Evolutionary conservation across 2,329 filamentous ascomycete species (phyloP).

Genomic region (Graphiopsis chlorocephala): DNA sequence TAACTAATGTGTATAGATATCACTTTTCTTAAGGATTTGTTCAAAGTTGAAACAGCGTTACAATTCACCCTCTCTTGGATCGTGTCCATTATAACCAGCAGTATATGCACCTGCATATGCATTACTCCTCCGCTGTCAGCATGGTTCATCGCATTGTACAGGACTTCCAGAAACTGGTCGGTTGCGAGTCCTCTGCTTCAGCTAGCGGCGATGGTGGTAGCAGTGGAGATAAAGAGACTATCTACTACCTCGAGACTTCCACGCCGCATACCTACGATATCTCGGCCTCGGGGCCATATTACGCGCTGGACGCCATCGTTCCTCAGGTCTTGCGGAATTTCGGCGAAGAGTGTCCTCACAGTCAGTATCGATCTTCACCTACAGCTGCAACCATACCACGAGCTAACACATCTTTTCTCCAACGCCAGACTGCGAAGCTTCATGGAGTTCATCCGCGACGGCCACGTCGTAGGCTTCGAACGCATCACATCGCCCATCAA

Average conservation of each 20-base stretch:
- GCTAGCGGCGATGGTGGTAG: not conserved
- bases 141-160: no score
- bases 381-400: not conserved
- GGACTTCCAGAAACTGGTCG: not conserved
- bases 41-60: not conserved
- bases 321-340: not conserved
- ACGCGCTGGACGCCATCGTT: not conserved
- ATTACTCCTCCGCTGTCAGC: no score
- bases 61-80: not conserved
- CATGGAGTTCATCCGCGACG: not conserved
- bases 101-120: no score
- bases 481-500: conserved; percentile 16
- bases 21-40: not conserved
- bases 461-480: not conserved
- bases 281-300: not conserved
- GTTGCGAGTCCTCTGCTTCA: not conserved
- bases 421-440: not conserved
- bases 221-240: not conserved
- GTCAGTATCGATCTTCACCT: not conserved
- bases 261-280: not conserved
- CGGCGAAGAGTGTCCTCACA: not conserved
- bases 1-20: not conserved
- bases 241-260: not conserved
- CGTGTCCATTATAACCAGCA: no score
- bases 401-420: not conserved